These are phyloP conservation scores for Houttuynia cordata DNA, from an alignment of 164 flowering plant genomes.

Conservation along the genomic window DNA sequence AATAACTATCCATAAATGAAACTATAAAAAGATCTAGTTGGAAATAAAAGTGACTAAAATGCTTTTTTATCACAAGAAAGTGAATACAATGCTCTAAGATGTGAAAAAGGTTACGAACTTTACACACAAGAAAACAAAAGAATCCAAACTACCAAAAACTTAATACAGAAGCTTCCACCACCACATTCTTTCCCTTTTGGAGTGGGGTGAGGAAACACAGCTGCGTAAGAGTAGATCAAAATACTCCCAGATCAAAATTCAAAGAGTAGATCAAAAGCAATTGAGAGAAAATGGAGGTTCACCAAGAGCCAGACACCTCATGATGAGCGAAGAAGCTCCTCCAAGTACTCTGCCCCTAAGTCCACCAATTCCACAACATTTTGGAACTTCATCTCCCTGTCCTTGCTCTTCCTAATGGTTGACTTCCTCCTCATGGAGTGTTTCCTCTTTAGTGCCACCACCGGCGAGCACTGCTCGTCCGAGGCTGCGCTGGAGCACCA, in stretches of 20 bases:
- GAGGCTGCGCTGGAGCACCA: slow-evolving; percentile 1
- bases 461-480: slow-evolving; percentile 43
- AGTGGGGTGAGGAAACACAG: neutral
- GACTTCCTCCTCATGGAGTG: slow-evolving; percentile 36
- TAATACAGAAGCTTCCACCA: neutral
- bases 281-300: neutral
- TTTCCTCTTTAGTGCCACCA: slow-evolving; percentile 38
- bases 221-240: too few relatives aligned
- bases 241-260: too few relatives aligned
- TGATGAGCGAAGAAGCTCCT: slow-evolving; percentile 37
- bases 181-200: neutral
- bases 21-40: too few relatives aligned
- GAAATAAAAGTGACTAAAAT: too few relatives aligned
- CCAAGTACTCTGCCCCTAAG: slow-evolving; percentile 47
- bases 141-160: neutral
- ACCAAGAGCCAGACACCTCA: neutral
- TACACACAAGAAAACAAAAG: neutral
- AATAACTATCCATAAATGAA: too few relatives aligned
- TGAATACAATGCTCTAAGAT: too few relatives aligned
- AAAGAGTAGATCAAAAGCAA: too few relatives aligned
- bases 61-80: too few relatives aligned
- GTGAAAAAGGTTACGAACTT: neutral
- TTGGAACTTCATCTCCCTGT: slow-evolving; percentile 11
- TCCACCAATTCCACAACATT: slow-evolving; percentile 50
- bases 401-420: slow-evolving; percentile 8